phyloP scores from a whole-genome alignment of 2,329 filamentous ascomycete species.

The Elsinoe batatas region DNA sequence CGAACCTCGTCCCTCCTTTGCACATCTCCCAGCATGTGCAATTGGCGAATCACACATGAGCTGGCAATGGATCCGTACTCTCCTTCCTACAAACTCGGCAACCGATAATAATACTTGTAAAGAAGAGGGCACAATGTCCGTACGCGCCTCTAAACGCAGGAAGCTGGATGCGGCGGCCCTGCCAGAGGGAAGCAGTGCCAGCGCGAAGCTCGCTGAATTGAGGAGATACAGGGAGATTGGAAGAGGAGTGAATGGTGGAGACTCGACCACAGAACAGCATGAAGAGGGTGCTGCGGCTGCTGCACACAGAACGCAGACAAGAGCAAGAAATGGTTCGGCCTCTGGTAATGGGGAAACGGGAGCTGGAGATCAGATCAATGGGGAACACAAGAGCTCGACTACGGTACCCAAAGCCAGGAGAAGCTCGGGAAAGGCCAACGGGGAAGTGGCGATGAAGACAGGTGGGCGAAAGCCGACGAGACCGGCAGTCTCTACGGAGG shows the following conservation, averaged over 20 bases:
- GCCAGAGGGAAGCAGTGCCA: not conserved
- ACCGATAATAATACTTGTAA: not conserved
- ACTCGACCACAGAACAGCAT: not conserved
- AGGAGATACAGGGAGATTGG: not conserved
- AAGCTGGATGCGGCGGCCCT: conserved; percentile 6
- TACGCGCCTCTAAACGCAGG: conserved; percentile 11
- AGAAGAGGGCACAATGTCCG: not conserved
- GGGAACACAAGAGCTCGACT: not conserved
- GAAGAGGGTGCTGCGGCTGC: not conserved
- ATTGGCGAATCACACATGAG: not conserved
- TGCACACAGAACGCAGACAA: not conserved
- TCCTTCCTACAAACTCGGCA: not conserved
- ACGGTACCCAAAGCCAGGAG: not conserved
- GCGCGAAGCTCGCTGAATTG: conserved; percentile 1
- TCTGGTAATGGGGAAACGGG: not conserved
- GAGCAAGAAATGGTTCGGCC: not conserved
- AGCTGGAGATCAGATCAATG: not conserved
- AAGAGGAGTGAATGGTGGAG: not conserved
- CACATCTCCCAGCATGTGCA: not conserved
- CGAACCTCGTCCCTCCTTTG: no score
- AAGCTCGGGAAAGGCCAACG: not conserved
- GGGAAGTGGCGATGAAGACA: not conserved
- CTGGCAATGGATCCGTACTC: not conserved
- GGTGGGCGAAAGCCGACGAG: not conserved
- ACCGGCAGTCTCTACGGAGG: not conserved